A percentile compares a stretch with the other conserved stretches of the same genome.
These are phyloP conservation scores for Zymoseptoria brevis DNA, from an alignment of 2,329 filamentous ascomycete species.

Conservation along the genomic window DNA sequence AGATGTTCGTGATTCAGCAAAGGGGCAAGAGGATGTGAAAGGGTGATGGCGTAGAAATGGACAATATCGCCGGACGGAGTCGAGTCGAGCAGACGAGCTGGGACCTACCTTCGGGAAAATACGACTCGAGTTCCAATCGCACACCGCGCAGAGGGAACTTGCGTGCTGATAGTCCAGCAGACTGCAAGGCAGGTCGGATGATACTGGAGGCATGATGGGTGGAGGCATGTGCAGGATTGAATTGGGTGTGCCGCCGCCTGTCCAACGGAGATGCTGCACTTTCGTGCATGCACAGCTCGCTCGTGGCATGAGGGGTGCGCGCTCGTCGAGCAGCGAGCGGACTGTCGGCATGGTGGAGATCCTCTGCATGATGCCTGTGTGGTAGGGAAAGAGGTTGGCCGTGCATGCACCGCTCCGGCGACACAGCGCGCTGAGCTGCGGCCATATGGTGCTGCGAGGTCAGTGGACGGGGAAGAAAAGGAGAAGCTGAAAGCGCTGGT, in stretches of 20 bases:
- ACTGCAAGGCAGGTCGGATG: neutral
- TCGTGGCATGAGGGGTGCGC: neutral
- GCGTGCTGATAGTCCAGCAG: neutral
- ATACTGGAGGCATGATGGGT: neutral
- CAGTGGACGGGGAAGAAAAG: neutral
- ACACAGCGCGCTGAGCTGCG: neutral
- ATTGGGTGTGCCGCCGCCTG: neutral
- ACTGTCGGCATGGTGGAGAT: neutral
- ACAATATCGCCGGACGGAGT: neutral
- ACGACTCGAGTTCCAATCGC: neutral
- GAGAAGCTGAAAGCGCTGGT: neutral
- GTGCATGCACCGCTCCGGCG: neutral
- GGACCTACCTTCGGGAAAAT: neutral
- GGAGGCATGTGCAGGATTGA: neutral
- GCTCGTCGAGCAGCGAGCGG: neutral
- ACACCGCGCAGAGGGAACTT: neutral
- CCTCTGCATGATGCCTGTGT: neutral
- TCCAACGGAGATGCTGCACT: neutral
- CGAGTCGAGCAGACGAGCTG: neutral
- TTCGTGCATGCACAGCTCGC: neutral
- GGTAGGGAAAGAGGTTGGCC: neutral
- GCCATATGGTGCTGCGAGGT: neutral
- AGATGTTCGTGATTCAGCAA: neutral
- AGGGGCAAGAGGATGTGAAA: conserved; percentile 5
- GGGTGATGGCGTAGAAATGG: neutral